Base-by-base conservation (phyloP, 495 filamentous ascomycete species). In the Geopyxis carbonaria region DNA sequence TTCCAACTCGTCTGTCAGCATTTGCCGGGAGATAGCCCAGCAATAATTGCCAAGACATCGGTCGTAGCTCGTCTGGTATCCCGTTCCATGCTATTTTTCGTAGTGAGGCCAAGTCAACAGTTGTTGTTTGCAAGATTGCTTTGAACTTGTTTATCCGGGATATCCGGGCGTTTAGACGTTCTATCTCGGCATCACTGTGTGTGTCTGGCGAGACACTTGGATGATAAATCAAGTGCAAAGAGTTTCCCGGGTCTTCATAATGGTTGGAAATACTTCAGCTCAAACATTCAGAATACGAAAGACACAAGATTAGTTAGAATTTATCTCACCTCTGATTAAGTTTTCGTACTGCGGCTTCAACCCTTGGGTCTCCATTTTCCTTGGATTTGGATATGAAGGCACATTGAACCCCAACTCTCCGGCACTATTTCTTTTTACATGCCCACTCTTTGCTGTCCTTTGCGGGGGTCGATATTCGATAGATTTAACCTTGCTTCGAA, bases 131-230 rank as follows among this genome's bases (percentile, higher is more conserved):
- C 10, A 97, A 64, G 18, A 97, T 80, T 42, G 76, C 75, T 56
- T 95, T 97, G 67, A 97, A 97, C 56, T 95, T 97, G 60, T 97
- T 95, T 57, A 97, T 97, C 41, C 86, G 76, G 2, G 80, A 78
- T 43, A 93, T 91, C 35, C 83, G 74, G 32, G 86, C 77, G 27
- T 79, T 80, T 53, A 93, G 77, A 11, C 75, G 76, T 48, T 94
- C 91, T 25, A 75, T 69, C 49, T 94, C 84, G 15, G 48, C 53
- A 31, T 47, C 48, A 14, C 47, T 56, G 30, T 56, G 66, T 1
- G 87, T 85, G 59, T 78, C 76, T 23, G 70, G 59, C 4, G 85
- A 75, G 14, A 78, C 64, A 1, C 80, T 62, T 1, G 83, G 76
- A 57, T 95, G 83, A 45, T 77, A 80, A 45, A 97, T 94, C 5